Evolutionary conservation across 805 yeast species (phyloP), one percentile per base, ranked within the genome.

Genomic region (Kuraishia hungarica): DNA sequence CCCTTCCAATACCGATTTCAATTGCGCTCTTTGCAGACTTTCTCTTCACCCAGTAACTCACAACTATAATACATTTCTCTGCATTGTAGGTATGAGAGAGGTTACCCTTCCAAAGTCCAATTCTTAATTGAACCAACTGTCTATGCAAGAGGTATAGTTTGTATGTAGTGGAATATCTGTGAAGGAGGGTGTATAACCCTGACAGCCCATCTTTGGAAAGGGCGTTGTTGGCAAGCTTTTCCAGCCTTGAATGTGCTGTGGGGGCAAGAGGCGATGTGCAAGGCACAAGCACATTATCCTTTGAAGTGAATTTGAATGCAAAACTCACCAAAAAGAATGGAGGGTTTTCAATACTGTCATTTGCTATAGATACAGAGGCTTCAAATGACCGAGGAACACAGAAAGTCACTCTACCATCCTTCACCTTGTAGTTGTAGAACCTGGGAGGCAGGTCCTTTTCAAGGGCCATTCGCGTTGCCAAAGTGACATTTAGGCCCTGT

Each of bases 251-350:
- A 53, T 69, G 67, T 4, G 75, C 68, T 4, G 58, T 59, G 1
- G 61, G 57, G 1, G 77, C 75, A 19, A 67, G 60, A 15, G 66
- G 58, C 5, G 67, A 61, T 1, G 61, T 56, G 13, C 65, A 64
- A 8, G 67, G 64, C 17, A 67, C 56, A 1, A 71, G 58, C 29
- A 62, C 55, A 48, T 66, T 66, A n/a, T 68, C 67, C 46, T 70
- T 71, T 26, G 77, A 72, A 10, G 79, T 76, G 62, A 87, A 85
- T 22, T 79, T 71, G 55, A 91, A 79, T 55, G 81, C 77, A 68
- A 91, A 86, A 65, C 89, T 93, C 21, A 93, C 87, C 57, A 90
- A 76, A 64, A 84, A 88, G 61, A 87, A 85, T 17, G 90, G 90
- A 0, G 90, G 80, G 46, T 79, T 78, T 2, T 73, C 74, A 1